Conservation (phyloP, 495 filamentous ascomycete genomes). For the Aspergillus sclerotioniger region DNA sequence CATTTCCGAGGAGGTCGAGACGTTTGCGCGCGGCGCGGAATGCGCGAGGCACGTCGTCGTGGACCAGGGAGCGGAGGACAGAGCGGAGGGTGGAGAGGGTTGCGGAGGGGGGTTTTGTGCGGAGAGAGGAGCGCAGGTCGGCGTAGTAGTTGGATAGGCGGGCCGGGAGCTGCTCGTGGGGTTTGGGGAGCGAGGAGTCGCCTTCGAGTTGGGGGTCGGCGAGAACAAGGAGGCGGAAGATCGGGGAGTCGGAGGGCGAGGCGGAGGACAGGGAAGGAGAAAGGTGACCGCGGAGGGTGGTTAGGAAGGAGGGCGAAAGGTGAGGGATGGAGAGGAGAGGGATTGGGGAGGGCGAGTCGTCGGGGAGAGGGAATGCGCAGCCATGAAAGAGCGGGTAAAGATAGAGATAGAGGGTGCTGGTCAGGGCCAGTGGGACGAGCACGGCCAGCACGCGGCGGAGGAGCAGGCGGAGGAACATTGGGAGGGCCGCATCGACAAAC, state of each 20-base stretch:
- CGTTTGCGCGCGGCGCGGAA: slow-evolving; percentile 67
- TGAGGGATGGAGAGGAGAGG: background rate
- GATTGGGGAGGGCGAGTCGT: slow-evolving; percentile 8
- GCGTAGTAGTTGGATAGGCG: slow-evolving; percentile 53
- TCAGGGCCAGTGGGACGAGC: slow-evolving; percentile 67
- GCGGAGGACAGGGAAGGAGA: slow-evolving; percentile 13
- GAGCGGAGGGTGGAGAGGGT: slow-evolving; percentile 42
- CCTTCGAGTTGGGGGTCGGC: slow-evolving; percentile 96
- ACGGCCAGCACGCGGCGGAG: slow-evolving; percentile 61
- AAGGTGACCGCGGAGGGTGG: slow-evolving; percentile 51
- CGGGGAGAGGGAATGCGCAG: slow-evolving; percentile 75
- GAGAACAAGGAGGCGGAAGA: slow-evolving; percentile 84
- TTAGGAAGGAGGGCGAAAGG: slow-evolving; percentile 23
- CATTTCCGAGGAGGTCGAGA: slow-evolving; percentile 87
- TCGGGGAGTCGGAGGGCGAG: slow-evolving; percentile 33
- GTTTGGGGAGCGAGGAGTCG: slow-evolving; percentile 72
- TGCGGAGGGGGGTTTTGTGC: slow-evolving; percentile 18
- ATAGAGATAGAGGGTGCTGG: slow-evolving; percentile 76
- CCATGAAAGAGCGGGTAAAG: slow-evolving; percentile 78
- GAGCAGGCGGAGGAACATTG: slow-evolving; percentile 56
- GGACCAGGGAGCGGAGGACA: slow-evolving; percentile 50
- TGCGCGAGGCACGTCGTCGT: slow-evolving; percentile 62
- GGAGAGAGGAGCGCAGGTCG: slow-evolving; percentile 35
- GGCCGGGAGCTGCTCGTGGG: slow-evolving; percentile 58
- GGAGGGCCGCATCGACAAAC: slow-evolving; percentile 5